Conservation (phyloP, 2,329 filamentous ascomycete species). For the Scolecobasidium constrictum region DNA sequence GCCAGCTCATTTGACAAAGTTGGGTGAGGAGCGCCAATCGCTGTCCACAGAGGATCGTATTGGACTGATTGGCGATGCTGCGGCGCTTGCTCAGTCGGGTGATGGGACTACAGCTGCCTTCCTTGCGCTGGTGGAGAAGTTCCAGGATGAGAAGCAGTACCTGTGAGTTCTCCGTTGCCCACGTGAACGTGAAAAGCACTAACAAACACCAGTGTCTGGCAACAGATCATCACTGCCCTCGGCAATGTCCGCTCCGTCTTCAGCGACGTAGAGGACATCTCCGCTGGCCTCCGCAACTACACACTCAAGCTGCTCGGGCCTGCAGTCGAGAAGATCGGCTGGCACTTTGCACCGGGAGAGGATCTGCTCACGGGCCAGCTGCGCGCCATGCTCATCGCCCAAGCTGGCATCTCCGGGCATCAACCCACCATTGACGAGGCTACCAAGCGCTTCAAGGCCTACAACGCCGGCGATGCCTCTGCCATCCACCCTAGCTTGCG, state of each 20-base stretch:
- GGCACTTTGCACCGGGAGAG: slow-evolving; percentile 69
- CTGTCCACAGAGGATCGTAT: slow-evolving; percentile 85
- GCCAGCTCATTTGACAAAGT: slow-evolving; percentile 66
- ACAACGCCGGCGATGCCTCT: slow-evolving; percentile 54
- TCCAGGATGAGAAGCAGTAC: slow-evolving; percentile 70
- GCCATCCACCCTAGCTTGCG: slow-evolving; percentile 76
- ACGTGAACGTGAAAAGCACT: slow-evolving; percentile 2
- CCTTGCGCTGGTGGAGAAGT: slow-evolving; percentile 74
- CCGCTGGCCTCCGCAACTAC: slow-evolving; percentile 66
- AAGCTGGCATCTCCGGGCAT: slow-evolving; percentile 68
- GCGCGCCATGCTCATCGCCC: slow-evolving; percentile 67
- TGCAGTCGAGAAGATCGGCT: slow-evolving; percentile 70
- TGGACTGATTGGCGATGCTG: slow-evolving; percentile 79
- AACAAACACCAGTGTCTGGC: slow-evolving; percentile 55
- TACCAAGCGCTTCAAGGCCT: slow-evolving; percentile 68
- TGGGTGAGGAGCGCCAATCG: slow-evolving; percentile 64
- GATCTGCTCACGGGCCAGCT: slow-evolving; percentile 74
- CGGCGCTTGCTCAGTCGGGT: slow-evolving; percentile 79
- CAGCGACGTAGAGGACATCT: slow-evolving; percentile 60
- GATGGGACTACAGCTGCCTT: slow-evolving; percentile 72
- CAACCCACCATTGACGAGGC: slow-evolving; percentile 63
- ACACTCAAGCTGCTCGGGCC: slow-evolving; percentile 64
- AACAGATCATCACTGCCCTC: slow-evolving; percentile 69
- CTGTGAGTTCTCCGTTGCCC: slow-evolving; percentile 35
- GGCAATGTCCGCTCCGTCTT: slow-evolving; percentile 76